Percentiles rank a stretch among this genome's conserved stretches.
Evolutionary conservation across 306 rosid species (phyloP).

Genomic region (Begonia loranthoides): DNA sequence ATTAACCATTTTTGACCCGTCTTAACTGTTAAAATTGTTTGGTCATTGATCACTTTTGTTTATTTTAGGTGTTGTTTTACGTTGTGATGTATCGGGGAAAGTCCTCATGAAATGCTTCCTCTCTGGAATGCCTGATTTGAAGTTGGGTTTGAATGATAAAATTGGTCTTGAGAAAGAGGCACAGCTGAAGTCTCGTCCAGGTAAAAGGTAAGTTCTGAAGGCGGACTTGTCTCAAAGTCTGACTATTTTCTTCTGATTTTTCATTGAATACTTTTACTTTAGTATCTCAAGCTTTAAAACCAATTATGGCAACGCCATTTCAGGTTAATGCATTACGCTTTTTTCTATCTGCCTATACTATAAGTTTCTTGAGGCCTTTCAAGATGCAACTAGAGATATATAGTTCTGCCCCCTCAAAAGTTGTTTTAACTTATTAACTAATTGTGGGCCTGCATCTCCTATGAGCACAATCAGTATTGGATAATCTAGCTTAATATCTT

Average conservation of each 20-base stretch:
- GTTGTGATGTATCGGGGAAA: conserved; percentile 89
- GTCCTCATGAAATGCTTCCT: conserved; percentile 92
- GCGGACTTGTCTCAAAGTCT: conserved; percentile 7
- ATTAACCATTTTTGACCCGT: conserved; percentile 12
- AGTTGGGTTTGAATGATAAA: conserved; percentile 92
- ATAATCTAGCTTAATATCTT: no score
- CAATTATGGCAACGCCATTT: background rate
- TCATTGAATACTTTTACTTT: background rate
- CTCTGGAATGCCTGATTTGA: conserved; percentile 94
- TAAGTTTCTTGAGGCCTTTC: background rate
- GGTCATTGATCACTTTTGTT: conserved; percentile 18
- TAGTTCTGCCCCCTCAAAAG: no score
- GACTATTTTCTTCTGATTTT: conserved; percentile 5
- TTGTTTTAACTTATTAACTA: no score
- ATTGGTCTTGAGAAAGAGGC: conserved; percentile 98
- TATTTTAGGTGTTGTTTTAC: conserved; percentile 67
- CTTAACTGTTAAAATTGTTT: conserved; percentile 1
- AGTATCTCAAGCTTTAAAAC: background rate
- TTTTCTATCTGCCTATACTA: background rate
- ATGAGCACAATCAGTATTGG: no score
- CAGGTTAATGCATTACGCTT: background rate
- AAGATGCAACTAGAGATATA: no score
- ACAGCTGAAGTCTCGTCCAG: conserved; percentile 67
- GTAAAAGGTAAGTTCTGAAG: conserved; percentile 52
- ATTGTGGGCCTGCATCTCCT: no score